Base-by-base conservation (phyloP, 768 basidiomycete species). In the Boletus subparvulus region DNA sequence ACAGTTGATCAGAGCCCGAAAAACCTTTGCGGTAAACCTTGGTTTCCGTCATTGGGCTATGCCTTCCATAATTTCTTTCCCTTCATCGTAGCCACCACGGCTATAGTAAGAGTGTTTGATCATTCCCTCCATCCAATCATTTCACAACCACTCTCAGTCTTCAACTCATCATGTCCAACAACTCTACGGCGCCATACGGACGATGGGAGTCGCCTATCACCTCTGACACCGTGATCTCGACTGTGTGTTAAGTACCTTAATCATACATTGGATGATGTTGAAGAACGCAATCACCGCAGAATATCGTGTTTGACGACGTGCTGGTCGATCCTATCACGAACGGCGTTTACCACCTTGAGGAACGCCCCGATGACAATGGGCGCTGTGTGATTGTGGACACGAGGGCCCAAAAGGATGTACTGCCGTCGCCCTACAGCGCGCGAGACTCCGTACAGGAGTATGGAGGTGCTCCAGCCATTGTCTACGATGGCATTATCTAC, bases 371-470 rank as follows among this genome's bases (percentile, higher is more conserved):
- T 10, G 61, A 59, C 16, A 5, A 33, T 6, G 82, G 81, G 2
- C 75, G 88, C 4, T 74, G 65, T 39, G 81, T 84, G 0, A 69
- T 89, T 16, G 78, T 90, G 9, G 70, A 81, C 32, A 81, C 82
- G 0, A 43, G 63, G 24, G 74, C 70, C 1, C 16, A 48, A 14
- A 68, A 69, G 51, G 86, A 88, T 53, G 67, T 86, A 6, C 74
- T 85, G 16, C 79, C 79, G 3, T 62, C 69, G 30, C 74, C 73
- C 0, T 87, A 78, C 77, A 85, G 80, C 66, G 81, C 74, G 16
- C 72, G 80, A 26, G 78, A 78, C 1, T 71, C 73, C 8, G 87
- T 88, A 0, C 80, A 87, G 32, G 87, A 87, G 67, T 89, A 88
- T 50, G 87, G 88, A 0, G 88, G 88, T 13, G 81, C 78, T 5